A percentile compares a stretch with the other conserved stretches of the same genome.
These are phyloP conservation scores for Papiliotrema laurentii DNA, from an alignment of 1,284 basidiomycete species.

Conservation along the genomic window DNA sequence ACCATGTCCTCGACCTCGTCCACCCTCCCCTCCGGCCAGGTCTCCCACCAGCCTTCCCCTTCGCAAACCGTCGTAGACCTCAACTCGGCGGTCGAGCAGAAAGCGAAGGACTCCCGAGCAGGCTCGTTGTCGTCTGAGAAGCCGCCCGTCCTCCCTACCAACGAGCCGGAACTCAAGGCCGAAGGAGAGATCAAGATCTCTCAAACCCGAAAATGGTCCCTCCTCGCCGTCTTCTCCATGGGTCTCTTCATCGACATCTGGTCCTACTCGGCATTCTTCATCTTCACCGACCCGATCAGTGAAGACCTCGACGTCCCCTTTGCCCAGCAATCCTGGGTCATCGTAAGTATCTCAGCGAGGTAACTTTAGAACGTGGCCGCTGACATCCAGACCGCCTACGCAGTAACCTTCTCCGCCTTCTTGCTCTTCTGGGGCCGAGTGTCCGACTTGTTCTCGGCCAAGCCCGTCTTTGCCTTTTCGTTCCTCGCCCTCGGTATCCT, in stretches of 20 bases:
- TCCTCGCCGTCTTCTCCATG: slow-evolving; percentile 19
- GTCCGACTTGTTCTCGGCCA: slow-evolving; percentile 31
- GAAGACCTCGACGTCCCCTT: slow-evolving; percentile 11
- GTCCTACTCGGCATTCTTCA: slow-evolving; percentile 24
- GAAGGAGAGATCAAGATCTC: neutral
- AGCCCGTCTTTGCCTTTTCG: slow-evolving; percentile 21
- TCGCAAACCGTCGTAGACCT: neutral
- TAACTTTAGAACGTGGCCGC: no score
- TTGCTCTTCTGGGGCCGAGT: slow-evolving; percentile 34
- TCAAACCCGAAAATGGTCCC: slow-evolving; percentile 4
- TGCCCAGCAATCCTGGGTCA: slow-evolving; percentile 24
- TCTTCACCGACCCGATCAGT: slow-evolving; percentile 18
- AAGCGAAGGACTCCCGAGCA: neutral
- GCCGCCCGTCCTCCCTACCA: no score
- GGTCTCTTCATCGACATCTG: slow-evolving; percentile 30
- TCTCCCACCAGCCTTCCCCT: neutral
- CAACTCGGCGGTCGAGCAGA: neutral
- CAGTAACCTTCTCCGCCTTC: slow-evolving; percentile 29
- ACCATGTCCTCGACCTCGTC: slow-evolving; percentile 10
- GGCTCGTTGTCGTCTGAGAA: neutral
- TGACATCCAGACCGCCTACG: slow-evolving; percentile 21
- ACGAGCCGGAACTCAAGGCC: no score
- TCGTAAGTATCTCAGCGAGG: slow-evolving; percentile 15
- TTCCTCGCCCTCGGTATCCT: slow-evolving; percentile 27
- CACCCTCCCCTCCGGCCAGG: no score